Evolutionary conservation across 2,329 filamentous ascomycete species (phyloP), one percentile per base, ranked within the genome.

Genomic region (Penicillium sp.): DNA sequence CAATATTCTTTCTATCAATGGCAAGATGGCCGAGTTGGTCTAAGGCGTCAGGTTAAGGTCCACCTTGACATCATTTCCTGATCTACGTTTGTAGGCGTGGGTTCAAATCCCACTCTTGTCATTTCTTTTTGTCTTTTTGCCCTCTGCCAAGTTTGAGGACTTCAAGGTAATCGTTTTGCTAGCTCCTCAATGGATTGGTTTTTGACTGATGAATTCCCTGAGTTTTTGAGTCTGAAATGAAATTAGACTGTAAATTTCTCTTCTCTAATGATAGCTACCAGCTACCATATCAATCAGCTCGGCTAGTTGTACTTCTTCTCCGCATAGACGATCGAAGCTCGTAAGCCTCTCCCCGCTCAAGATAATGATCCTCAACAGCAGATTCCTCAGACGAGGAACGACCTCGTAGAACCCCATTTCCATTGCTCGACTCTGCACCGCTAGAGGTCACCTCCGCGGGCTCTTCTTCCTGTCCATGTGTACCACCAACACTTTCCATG

Each of bases 401-500:
- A 4, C 53, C 60, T 31, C 54, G 42, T 40, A 70, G 45, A n/a
- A 67, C 54, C 1, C 59, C 60, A 26, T 61, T 54, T 11, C 57
- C 62, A 29, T 58, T 54, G 27, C 35, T 54, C n/a, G 55, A 56
- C 7, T 35, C 54, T 18, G 31, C 45, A n/a, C 44, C 60, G 18
- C 33, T 55, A 8, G 37, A 31, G 11, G 11, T 53, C 47, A 37
- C 53, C 43, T 58, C 57, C 35, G 55, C 35, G 14, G 56, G 40
- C 12, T 46, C 31, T 20, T 70, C 64, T 15, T 67, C 72, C 33
- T 74, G 72, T 0, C 81, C 84, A 68, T 85, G 85, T 15, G 78
- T 76, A 0, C 87, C 88, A 12, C 88, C 87, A 6, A 88, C 86
- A 55, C 85, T 87, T 72, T 90, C 87, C 86, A 91, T 90, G 0